Conservation (phyloP, 73 alveolate species). For the Paramecium sonneborni region DNA sequence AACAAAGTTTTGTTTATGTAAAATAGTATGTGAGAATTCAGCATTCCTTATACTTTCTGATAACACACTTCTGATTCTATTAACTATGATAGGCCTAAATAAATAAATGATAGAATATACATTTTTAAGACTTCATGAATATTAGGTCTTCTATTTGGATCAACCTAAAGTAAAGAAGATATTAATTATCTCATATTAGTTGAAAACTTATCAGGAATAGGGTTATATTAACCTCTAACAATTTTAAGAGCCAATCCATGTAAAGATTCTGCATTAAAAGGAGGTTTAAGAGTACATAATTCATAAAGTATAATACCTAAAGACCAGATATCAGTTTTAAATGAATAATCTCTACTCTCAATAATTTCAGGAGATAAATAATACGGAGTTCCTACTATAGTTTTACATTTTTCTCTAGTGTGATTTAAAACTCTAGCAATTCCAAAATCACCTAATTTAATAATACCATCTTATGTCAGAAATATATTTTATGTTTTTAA, state of each 20-base stretch:
- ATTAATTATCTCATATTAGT: slow-evolving; percentile 76
- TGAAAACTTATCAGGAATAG: slow-evolving; percentile 79
- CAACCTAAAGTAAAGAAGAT: slow-evolving; percentile 71
- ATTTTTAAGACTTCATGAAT: slow-evolving; percentile 83
- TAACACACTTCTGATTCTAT: slow-evolving; percentile 79
- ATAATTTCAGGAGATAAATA: slow-evolving; percentile 95
- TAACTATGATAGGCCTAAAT: slow-evolving; percentile 68
- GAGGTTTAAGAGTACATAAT: slow-evolving; percentile 91
- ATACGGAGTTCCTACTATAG: slow-evolving; percentile 95
- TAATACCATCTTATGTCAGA: slow-evolving; percentile 79
- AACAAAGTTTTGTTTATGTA: slow-evolving; percentile 71
- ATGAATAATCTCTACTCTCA: slow-evolving; percentile 83
- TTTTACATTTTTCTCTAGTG: slow-evolving; percentile 87
- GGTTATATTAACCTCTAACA: slow-evolving; percentile 78
- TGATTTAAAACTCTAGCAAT: slow-evolving; percentile 85
- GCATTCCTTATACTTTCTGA: slow-evolving; percentile 73
- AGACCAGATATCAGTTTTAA: slow-evolving; percentile 91
- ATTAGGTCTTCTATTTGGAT: slow-evolving; percentile 88
- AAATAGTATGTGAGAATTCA: slow-evolving; percentile 90
- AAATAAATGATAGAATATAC: not conserved
- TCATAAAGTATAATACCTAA: slow-evolving; percentile 90
- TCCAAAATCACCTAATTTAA: slow-evolving; percentile 96
- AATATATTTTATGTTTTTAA: slow-evolving; percentile 88
- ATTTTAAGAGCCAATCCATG: slow-evolving; percentile 88
- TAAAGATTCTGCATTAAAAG: slow-evolving; percentile 90